Conservation (phyloP, 2,329 filamentous ascomycete species). For the Metarhizium sp. region DNA sequence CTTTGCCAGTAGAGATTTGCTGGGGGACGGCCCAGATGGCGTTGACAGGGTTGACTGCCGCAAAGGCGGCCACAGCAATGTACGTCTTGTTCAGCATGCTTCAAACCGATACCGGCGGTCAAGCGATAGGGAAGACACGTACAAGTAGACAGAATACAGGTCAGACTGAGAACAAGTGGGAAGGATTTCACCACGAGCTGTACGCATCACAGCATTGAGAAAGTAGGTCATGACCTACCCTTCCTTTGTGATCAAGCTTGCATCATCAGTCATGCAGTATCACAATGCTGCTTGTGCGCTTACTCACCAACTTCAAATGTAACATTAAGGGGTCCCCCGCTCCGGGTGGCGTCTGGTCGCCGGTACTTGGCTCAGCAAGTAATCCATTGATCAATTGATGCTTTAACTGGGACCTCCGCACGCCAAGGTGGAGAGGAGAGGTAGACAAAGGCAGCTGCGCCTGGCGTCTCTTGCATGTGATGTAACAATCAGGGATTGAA, state of each 20-base stretch:
- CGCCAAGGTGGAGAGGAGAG: no score
- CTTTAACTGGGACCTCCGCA: no score
- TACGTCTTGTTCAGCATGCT: not conserved
- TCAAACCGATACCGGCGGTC: not conserved
- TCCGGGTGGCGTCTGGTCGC: not conserved
- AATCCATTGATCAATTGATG: no score
- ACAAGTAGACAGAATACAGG: not conserved
- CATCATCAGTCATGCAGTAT: not conserved
- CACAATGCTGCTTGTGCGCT: no score
- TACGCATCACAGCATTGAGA: not conserved
- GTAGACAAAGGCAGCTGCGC: no score
- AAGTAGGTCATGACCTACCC: constrained; percentile 11
- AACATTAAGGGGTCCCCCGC: not conserved
- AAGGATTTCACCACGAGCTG: not conserved
- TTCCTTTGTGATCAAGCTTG: constrained; percentile 17
- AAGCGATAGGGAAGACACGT: no score
- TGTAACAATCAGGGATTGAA: no score
- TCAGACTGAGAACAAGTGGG: not conserved
- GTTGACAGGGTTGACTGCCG: constrained; percentile 27
- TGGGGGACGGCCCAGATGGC: constrained; percentile 51
- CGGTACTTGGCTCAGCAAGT: not conserved
- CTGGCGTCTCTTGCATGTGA: no score
- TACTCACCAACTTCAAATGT: no score
- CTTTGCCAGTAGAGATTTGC: constrained; percentile 40
- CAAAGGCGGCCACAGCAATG: constrained; percentile 29